Evolutionary conservation across 2,329 filamentous ascomycete species (phyloP).

Genomic region (Xylaria sp.): DNA sequence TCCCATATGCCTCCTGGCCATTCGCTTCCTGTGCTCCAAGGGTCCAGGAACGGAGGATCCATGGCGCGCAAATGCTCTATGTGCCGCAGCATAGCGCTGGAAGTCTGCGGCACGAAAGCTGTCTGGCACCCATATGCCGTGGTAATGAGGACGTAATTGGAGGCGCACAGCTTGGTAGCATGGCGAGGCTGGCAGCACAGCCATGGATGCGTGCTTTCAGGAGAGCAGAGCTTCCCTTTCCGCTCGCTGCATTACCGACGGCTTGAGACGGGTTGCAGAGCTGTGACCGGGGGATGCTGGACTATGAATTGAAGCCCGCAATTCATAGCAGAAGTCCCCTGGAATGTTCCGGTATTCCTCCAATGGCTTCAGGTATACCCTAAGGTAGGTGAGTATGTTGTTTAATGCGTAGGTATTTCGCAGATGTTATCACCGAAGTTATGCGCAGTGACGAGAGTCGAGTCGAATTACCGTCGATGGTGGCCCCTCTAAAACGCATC

Average conservation of each 20-base stretch:
- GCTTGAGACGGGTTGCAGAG: slow-evolving; percentile 5
- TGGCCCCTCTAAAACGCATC: too few relatives aligned
- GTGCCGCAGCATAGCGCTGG: slow-evolving; percentile 38
- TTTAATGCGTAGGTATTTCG: too few relatives aligned
- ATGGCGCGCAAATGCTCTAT: slow-evolving; percentile 23
- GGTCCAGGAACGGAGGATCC: slow-evolving; percentile 46
- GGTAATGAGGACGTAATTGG: slow-evolving; percentile 35
- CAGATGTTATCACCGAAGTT: too few relatives aligned
- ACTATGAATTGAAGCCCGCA: not conserved
- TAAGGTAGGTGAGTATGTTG: too few relatives aligned
- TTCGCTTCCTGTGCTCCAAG: slow-evolving; percentile 49
- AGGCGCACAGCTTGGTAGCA: slow-evolving; percentile 47
- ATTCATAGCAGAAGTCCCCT: not conserved
- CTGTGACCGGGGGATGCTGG: not conserved
- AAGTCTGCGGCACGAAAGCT: slow-evolving; percentile 48
- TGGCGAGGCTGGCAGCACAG: slow-evolving; percentile 38
- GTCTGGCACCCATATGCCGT: slow-evolving; percentile 56
- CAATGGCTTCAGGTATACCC: too few relatives aligned
- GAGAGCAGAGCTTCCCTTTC: slow-evolving; percentile 2
- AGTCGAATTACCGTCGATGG: too few relatives aligned
- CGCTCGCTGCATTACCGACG: slow-evolving; percentile 11
- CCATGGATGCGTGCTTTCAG: slow-evolving; percentile 36
- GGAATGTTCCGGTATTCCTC: too few relatives aligned
- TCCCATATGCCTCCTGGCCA: slow-evolving; percentile 51
- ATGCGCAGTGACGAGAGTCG: too few relatives aligned